These are phyloP conservation scores for Fusarium aywerte DNA, from an alignment of 2,329 filamentous ascomycete species.

Conservation along the genomic window DNA sequence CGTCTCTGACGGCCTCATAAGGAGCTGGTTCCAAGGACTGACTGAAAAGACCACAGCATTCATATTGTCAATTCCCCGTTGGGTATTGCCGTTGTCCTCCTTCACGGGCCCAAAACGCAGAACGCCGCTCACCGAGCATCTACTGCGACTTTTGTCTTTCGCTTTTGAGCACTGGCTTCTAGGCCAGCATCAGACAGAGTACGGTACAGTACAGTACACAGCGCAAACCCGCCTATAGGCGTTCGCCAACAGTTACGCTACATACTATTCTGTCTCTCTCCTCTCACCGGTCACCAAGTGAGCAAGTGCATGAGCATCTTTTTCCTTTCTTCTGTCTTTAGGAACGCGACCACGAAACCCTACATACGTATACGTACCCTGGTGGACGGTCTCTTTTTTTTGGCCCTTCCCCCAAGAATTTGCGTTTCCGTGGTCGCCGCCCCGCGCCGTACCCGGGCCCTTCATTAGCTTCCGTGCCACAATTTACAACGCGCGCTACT, in stretches of 20 bases:
- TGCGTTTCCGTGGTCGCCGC: conserved; percentile 40
- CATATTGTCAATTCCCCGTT: conserved; percentile 33
- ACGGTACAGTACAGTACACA: conserved; percentile 19
- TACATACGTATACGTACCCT: conserved; percentile 2
- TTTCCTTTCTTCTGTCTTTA: conserved; percentile 44
- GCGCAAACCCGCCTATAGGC: conserved; percentile 31
- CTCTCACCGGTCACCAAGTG: conserved; percentile 17
- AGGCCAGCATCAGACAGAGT: conserved; percentile 17
- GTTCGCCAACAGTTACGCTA: conserved; percentile 36
- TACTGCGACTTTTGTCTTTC: conserved; percentile 22
- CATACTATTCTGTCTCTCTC: conserved; percentile 26
- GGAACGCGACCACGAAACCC: conserved; percentile 34
- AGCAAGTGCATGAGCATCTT: conserved; percentile 32
- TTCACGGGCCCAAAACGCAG: conserved; percentile 28
- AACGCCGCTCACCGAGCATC: conserved; percentile 33
- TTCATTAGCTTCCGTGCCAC: conserved; percentile 44
- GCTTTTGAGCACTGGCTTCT: conserved; percentile 25
- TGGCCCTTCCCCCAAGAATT: conserved; percentile 36
- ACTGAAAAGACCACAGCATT: conserved; percentile 32
- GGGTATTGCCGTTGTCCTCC: conserved; percentile 30
- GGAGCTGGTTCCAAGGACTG: conserved; percentile 43
- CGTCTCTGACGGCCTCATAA: conserved; percentile 47
- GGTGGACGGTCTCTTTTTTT: conserved; percentile 13
- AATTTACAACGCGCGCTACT: conserved; percentile 35
- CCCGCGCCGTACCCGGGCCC: conserved; percentile 40